Percentiles rank a stretch among this genome's conserved stretches.
phyloP scores from a whole-genome alignment of 257 asterid species.

The Dorcoceras hygrometricum region DNA sequence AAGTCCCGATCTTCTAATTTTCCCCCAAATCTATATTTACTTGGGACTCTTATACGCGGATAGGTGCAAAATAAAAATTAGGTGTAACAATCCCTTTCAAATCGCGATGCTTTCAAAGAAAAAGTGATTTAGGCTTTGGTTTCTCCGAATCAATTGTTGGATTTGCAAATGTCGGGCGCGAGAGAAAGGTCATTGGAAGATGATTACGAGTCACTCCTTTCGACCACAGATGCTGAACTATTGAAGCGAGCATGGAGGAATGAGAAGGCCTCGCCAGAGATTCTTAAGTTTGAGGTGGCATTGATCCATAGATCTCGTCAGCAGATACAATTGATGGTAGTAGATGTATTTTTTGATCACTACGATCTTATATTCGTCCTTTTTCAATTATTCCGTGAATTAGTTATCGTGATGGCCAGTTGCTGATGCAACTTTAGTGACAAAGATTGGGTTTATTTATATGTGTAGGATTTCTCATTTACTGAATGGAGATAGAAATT shows the following conservation, averaged over 20 bases:
- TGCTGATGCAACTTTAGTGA: no score
- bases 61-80: no score
- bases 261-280: slow-evolving; percentile 94
- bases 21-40: no score
- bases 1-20: no score
- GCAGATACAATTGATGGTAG: slow-evolving; percentile 67
- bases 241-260: slow-evolving; percentile 85
- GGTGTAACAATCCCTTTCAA: no score
- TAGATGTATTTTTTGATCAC: not conserved
- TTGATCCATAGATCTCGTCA: slow-evolving; percentile 68
- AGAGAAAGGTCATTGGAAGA: slow-evolving; percentile 53
- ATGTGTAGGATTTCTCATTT: not conserved
- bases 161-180: slow-evolving; percentile 38
- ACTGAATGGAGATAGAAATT: no score
- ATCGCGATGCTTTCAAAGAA: no score
- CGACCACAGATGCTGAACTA: slow-evolving; percentile 75
- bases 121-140: no score
- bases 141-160: not conserved
- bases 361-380: not conserved
- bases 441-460: no score
- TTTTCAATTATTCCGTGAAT: not conserved
- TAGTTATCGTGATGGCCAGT: not conserved
- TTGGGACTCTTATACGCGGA: no score
- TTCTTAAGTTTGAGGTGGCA: slow-evolving; percentile 58
- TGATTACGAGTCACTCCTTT: slow-evolving; percentile 62